Conservation (phyloP, 805 yeast genomes). For the Cyberlindnera sargentensis region DNA sequence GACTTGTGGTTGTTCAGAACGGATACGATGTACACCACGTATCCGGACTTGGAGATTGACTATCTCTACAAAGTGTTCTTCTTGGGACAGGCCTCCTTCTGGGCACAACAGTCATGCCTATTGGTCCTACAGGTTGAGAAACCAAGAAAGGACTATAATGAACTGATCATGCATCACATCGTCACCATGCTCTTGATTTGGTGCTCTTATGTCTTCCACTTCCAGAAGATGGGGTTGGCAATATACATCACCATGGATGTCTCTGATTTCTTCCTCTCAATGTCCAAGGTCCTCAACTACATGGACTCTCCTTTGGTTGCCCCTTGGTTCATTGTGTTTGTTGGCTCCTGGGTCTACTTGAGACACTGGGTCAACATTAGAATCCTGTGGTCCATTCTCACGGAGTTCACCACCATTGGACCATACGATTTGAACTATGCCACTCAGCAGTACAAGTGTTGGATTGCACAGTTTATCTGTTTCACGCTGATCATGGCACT, state of each 20-base stretch:
- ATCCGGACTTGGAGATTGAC: slow-evolving; percentile 77
- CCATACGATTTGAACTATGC: slow-evolving; percentile 74
- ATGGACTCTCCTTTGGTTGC: slow-evolving; percentile 58
- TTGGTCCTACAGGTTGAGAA: slow-evolving; percentile 80
- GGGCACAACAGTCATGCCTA: slow-evolving; percentile 94
- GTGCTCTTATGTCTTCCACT: slow-evolving; percentile 87
- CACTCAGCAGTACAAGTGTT: slow-evolving; percentile 92
- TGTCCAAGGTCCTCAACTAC: slow-evolving; percentile 83
- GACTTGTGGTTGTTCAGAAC: slow-evolving; percentile 92
- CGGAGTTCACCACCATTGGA: slow-evolving; percentile 85
- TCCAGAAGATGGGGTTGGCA: slow-evolving; percentile 91
- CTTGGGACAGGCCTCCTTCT: slow-evolving; percentile 89
- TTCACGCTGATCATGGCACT: slow-evolving; percentile 70
- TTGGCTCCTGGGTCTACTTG: slow-evolving; percentile 73
- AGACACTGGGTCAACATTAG: slow-evolving; percentile 81
- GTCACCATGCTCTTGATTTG: slow-evolving; percentile 84
- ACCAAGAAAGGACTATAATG: slow-evolving; percentile 91
- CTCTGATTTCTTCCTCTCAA: slow-evolving; percentile 81
- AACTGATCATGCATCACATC: slow-evolving; percentile 87
- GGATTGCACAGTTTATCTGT: slow-evolving; percentile 89
- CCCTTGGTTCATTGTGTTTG: slow-evolving; percentile 64
- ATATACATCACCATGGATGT: slow-evolving; percentile 94
- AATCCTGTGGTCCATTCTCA: slow-evolving; percentile 76
- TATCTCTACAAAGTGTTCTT: slow-evolving; percentile 72
- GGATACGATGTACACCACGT: slow-evolving; percentile 64